These are phyloP conservation scores for Castanea sativa DNA, from an alignment of 306 rosid species.

Conservation along the genomic window DNA sequence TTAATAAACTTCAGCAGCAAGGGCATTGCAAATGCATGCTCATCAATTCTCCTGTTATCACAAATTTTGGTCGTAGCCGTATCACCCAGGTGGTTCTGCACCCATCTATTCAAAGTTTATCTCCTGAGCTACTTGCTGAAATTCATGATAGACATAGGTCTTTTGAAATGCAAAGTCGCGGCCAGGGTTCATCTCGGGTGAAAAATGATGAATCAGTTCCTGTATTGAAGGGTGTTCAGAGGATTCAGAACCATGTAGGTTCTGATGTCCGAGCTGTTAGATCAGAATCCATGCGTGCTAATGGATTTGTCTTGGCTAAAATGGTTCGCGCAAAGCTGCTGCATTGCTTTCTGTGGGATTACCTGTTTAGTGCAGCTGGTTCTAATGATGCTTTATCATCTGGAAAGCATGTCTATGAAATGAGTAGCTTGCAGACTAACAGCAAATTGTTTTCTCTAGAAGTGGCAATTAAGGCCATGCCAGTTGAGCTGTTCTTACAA, in stretches of 20 bases:
- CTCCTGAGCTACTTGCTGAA: constrained; percentile 70
- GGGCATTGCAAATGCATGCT: constrained; percentile 65
- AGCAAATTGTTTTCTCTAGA: constrained; percentile 68
- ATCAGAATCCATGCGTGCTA: constrained; percentile 77
- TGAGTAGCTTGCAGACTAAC: constrained; percentile 55
- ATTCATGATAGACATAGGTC: constrained; percentile 70
- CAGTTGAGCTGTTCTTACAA: constrained; percentile 88
- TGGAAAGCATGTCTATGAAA: constrained; percentile 23
- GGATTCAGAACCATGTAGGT: constrained; percentile 38
- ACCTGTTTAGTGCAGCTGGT: constrained; percentile 42
- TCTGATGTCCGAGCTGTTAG: constrained; percentile 44
- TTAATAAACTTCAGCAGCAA: constrained; percentile 64
- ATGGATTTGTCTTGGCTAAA: constrained; percentile 90
- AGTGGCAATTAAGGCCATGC: constrained; percentile 64
- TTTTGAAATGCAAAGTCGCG: constrained; percentile 64
- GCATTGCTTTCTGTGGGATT: constrained; percentile 83
- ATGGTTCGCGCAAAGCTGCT: constrained; percentile 91
- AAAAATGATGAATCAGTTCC: constrained; percentile 59
- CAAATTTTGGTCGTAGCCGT: constrained; percentile 57
- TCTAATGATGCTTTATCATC: constrained; percentile 40
- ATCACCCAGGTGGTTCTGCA: constrained; percentile 60
- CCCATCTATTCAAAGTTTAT: constrained; percentile 59
- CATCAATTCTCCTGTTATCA: constrained; percentile 60
- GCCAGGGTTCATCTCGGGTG: constrained; percentile 43
- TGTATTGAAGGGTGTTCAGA: constrained; percentile 66